phyloP scores from a whole-genome alignment of 2,329 filamentous ascomycete species.

The Spiromastix sp. region DNA sequence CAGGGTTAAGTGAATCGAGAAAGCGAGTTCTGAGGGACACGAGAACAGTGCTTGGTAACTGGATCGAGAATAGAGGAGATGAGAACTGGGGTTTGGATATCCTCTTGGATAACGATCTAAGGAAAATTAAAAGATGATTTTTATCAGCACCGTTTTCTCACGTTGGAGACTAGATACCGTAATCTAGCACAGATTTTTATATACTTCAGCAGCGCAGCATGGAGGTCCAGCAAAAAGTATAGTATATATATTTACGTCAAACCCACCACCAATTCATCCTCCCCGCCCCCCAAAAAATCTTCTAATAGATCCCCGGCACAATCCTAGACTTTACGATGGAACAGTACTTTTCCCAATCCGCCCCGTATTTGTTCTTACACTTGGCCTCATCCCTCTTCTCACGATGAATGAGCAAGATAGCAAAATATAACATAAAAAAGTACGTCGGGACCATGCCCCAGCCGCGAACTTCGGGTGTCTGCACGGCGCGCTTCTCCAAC shows the following conservation, averaged over 20 bases:
- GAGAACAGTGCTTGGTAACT: conserved; percentile 23
- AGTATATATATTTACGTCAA: background rate
- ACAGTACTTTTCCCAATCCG: conserved; percentile 12
- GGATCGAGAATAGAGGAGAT: conserved; percentile 29
- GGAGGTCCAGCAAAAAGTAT: too few species aligned
- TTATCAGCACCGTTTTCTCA: background rate
- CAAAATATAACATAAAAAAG: conserved; percentile 15
- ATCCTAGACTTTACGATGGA: conserved; percentile 11
- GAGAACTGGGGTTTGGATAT: conserved; percentile 27
- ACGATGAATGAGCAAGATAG: conserved; percentile 13
- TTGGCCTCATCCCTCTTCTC: conserved; percentile 14
- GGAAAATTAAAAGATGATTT: background rate
- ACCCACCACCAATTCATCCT: background rate
- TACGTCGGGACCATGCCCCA: conserved; percentile 14
- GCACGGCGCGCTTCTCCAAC: conserved; percentile 7
- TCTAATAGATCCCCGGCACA: conserved; percentile 10
- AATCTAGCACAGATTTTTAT: too few species aligned
- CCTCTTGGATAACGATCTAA: conserved; percentile 17
- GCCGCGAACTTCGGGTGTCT: conserved; percentile 6
- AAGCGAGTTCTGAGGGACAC: conserved; percentile 20
- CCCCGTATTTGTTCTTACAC: conserved; percentile 14
- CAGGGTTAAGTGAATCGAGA: conserved; percentile 13
- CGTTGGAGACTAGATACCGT: too few species aligned
- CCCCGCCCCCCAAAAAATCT: background rate
- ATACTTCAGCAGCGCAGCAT: too few species aligned